Base-by-base conservation (phyloP, 305 asterid species). In the Lippia alba region DNA sequence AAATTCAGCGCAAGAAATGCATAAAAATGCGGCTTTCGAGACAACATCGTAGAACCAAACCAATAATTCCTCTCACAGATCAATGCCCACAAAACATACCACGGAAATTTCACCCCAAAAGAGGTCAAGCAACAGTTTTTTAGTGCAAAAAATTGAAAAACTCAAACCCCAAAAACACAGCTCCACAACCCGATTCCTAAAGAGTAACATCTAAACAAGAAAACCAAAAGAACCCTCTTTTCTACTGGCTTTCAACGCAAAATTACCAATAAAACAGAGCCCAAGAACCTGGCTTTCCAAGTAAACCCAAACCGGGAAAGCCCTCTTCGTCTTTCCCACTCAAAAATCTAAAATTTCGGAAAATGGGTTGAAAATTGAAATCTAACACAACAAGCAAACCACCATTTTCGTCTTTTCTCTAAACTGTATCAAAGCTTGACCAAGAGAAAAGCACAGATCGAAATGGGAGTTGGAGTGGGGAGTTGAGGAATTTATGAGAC, bases 401-500 rank as follows among this genome's bases (percentile, higher is more conserved):
- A 11, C 30, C 9, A 54, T 41, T 51, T 12, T 17, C 7, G 8
- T 12, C 18, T 34, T 48, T 17, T 36, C 56, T 54, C 65, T 18
- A 59, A 41, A 11, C 33, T 40, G 4, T 53, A 45, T 12, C n/a
- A 55, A 46, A 41, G 18, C 33, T 40, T 8, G 61, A 45, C 16
- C n/a, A 55, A 46, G 70, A 11, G 45, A 57, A 49, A 46, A 59
- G 74, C 32, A 76, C 54, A 48, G 58, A 66, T 70, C 40, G 75
- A 80, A 74, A 74, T 76, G 74, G 79, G 67, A 70, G 56, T 36
- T 69, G 63, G 60, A 59, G 62, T 40, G 32, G 73, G 81, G 48
- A 75, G 86, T 79, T 81, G 90, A 75, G 78, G 89, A 76, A 88
- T 85, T 84, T 88, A 87, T 79, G 91, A 84, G 90, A 81, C 71